Base-by-base conservation (phyloP, 768 basidiomycete species). In the Boletus patriciae region DNA sequence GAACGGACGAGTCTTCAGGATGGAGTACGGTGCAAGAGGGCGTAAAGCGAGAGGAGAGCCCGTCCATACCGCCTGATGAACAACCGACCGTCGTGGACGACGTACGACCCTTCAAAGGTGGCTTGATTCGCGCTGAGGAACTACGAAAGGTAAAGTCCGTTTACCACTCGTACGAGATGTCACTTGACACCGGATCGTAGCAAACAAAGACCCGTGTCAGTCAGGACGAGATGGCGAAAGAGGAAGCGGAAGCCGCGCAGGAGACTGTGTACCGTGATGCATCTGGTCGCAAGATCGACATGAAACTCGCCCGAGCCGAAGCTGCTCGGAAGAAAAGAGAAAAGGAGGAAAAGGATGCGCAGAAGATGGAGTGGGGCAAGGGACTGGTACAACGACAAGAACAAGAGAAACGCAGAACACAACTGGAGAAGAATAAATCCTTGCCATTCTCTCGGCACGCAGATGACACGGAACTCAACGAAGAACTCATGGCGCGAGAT, bases 311-410 rank as follows among this genome's bases (percentile, higher is more conserved):
- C 29, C 83, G 81, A 54, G 95, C 92, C 15, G 94, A 95, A 66
- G 92, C 92, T 31, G 88, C 88, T 42, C 77, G 86, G 61, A 70
- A 82, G 71, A 93, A 94, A 66, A 80, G 92, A 21, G 88, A 93
- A 68, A 78, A 80, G 55, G 87, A 94, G 69, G 91, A 97, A 75
- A 85, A 83, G 67, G 92, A 96, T 67, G 89, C 89, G 48, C 77
- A 83, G 69, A 95, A 92, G 77, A 94, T 96, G 92, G 92, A 96
- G 70, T 98, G 97, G 97, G 94, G 93, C 1, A 98, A 96, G 73
- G 97, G 97, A 31, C 66, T 98, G 36, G 89, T 94, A 38, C 97
- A 98, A 75, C 77, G 86, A 57, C 88, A 91, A 23, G 90, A 94
- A 57, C 75, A 79, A 50, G 91, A 94, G 73, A 82, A 81, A 67